A percentile compares a stretch with the other conserved stretches of the same genome.
phyloP scores from a whole-genome alignment of 2,329 filamentous ascomycete genomes.

The Calcarisporium arbuscula region DNA sequence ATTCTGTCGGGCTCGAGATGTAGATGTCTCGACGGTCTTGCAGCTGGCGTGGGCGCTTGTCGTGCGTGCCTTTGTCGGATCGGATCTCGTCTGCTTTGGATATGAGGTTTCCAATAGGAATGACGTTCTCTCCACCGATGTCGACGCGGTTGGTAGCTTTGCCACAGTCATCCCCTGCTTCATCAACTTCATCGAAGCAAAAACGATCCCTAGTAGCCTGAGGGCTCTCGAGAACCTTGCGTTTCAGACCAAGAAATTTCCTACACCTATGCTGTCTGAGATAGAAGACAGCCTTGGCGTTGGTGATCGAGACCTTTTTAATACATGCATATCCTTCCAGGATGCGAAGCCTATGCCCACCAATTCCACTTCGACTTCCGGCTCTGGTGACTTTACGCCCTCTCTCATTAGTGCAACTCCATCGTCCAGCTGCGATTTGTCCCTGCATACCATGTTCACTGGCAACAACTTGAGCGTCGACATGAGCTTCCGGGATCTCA shows the following conservation, averaged over 20 bases:
- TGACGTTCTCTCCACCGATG: conserved; percentile 32
- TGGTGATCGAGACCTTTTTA: conserved; percentile 1
- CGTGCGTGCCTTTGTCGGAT: conserved; percentile 47
- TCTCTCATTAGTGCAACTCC: too few species aligned
- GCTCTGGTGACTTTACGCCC: too few species aligned
- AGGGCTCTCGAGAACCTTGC: conserved; percentile 30
- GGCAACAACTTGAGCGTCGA: too few species aligned
- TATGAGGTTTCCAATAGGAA: conserved; percentile 40
- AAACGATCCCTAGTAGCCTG: too few species aligned
- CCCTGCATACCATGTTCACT: too few species aligned
- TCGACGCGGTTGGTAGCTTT: conserved; percentile 42
- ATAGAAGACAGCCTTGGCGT: neutral
- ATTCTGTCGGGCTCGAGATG: conserved; percentile 32
- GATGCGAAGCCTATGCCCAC: too few species aligned
- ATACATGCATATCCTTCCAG: conserved; percentile 3
- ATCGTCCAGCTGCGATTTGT: too few species aligned
- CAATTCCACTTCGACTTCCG: too few species aligned
- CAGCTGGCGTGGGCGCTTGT: conserved; percentile 56
- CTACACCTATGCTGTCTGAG: conserved; percentile 33
- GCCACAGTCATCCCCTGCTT: conserved; percentile 32
- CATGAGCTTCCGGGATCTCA: too few species aligned
- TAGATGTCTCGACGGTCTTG: conserved; percentile 44
- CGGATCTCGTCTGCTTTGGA: conserved; percentile 49
- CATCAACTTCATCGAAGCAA: conserved; percentile 2
- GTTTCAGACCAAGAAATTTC: conserved; percentile 45